Percentiles rank a stretch among this genome's conserved stretches.
Evolutionary conservation across 2,329 filamentous ascomycete species (phyloP).

Genomic region (Dothideomycetes sp.): DNA sequence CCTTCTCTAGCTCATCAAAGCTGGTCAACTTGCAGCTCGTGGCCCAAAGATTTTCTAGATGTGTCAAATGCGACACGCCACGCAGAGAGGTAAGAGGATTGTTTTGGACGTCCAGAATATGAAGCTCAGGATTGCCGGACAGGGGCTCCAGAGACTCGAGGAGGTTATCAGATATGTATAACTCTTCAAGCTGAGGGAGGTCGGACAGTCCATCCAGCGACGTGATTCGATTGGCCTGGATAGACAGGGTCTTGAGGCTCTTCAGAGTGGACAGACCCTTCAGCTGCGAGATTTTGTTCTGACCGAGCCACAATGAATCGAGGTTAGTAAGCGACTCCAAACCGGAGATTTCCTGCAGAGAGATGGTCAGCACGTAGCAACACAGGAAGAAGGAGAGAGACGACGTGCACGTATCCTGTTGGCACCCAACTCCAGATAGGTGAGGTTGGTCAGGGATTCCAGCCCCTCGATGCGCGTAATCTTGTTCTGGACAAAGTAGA

Average conservation of each 20-base stretch:
- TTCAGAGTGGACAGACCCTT: constrained; percentile 64
- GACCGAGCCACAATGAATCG: constrained; percentile 89
- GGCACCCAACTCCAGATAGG: constrained; percentile 81
- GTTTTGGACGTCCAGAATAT: constrained; percentile 78
- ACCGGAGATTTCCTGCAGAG: constrained; percentile 61
- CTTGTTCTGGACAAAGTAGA: constrained; percentile 94
- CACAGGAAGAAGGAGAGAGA: no score
- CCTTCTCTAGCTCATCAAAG: constrained; percentile 72
- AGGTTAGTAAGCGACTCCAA: constrained; percentile 66
- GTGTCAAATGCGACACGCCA: constrained; percentile 57
- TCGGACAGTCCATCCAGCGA: constrained; percentile 66
- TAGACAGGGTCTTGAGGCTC: constrained; percentile 78
- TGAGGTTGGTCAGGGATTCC: constrained; percentile 62
- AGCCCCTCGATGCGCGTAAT: constrained; percentile 81
- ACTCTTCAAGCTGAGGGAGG: constrained; percentile 71
- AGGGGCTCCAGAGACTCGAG: constrained; percentile 69
- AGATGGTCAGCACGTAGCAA: neutral
- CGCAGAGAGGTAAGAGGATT: constrained; percentile 71
- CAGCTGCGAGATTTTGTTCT: constrained; percentile 89
- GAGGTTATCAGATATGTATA: constrained; percentile 95
- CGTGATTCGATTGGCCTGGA: constrained; percentile 89
- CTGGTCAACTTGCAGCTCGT: constrained; percentile 75
- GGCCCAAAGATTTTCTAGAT: constrained; percentile 89
- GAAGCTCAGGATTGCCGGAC: constrained; percentile 45
- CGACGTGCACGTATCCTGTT: constrained; percentile 61